A percentile compares a stretch with the other conserved stretches of the same genome.
phyloP scores from a whole-genome alignment of 176 grass and related monocot genomes.

The Musa schizocarpa region DNA sequence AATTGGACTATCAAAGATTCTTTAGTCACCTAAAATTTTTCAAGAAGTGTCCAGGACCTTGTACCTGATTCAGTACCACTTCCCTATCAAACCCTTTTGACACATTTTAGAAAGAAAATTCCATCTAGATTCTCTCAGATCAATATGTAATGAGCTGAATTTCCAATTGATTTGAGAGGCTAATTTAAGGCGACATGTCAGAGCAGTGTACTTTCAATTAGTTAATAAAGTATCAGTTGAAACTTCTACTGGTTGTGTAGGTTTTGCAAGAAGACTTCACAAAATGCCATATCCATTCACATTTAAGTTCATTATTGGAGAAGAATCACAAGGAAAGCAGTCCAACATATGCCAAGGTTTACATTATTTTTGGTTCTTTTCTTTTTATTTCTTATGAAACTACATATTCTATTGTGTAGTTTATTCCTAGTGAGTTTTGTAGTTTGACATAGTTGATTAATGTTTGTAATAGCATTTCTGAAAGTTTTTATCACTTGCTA shows the following conservation, averaged over 20 bases:
- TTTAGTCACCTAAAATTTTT: too few relatives aligned
- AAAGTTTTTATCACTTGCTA: too few relatives aligned
- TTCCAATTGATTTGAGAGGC: not conserved
- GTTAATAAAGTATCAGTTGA: constrained; percentile 5
- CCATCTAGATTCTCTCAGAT: not conserved
- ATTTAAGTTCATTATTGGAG: constrained; percentile 69
- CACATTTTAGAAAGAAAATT: not conserved
- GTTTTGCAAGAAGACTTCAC: constrained; percentile 82
- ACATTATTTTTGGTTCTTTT: not conserved
- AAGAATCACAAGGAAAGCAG: constrained; percentile 18
- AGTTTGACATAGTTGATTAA: too few relatives aligned
- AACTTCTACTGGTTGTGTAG: constrained; percentile 28
- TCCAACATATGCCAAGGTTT: constrained; percentile 63
- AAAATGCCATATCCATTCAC: constrained; percentile 58
- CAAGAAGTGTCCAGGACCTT: too few relatives aligned
- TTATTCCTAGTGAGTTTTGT: not conserved
- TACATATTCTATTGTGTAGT: not conserved
- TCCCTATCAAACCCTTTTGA: too few relatives aligned
- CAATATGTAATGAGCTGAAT: not conserved
- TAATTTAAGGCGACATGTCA: not conserved
- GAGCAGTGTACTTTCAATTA: not conserved
- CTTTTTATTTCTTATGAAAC: not conserved
- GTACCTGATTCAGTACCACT: too few relatives aligned
- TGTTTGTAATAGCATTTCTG: too few relatives aligned
- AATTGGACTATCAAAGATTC: too few relatives aligned